Conservation (phyloP, 345 rosid species). For the Passiflora organensis region DNA sequence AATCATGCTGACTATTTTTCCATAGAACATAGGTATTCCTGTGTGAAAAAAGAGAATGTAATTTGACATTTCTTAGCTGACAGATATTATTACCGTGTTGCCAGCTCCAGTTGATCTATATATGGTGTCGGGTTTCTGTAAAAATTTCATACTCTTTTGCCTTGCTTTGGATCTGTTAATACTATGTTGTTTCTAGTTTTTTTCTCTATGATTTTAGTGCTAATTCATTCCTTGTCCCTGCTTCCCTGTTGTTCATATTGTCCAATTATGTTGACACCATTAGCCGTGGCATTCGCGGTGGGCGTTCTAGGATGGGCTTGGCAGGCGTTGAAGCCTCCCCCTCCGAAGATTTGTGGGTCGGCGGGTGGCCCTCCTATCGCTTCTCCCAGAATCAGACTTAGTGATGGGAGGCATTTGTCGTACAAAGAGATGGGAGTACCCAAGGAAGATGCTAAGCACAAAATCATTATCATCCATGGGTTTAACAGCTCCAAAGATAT, state of each 20-base stretch:
- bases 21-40: too few relatives aligned
- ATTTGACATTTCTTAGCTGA: too few relatives aligned
- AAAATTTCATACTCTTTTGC: too few relatives aligned
- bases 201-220: background rate
- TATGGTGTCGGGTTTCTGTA: too few relatives aligned
- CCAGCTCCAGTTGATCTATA: too few relatives aligned
- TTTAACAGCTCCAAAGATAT: conserved; percentile 59
- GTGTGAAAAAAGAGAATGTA: too few relatives aligned
- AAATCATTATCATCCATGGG: conserved; percentile 62
- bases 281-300: conserved; percentile 38
- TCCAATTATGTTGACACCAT: conserved; percentile 45
- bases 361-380: conserved; percentile 56
- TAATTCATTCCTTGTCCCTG: background rate
- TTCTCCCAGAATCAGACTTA: conserved; percentile 62
- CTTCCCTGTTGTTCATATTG: background rate
- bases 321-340: conserved; percentile 55
- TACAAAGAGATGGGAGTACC: conserved; percentile 67
- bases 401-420: conserved; percentile 74
- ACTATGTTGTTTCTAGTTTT: background rate
- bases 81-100: too few relatives aligned
- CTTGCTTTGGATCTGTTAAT: background rate
- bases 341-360: conserved; percentile 66
- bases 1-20: too few relatives aligned
- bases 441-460: conserved; percentile 51
- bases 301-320: conserved; percentile 52